Base-by-base conservation (phyloP, 1,284 basidiomycete species). In the Psilocybe mexicana region DNA sequence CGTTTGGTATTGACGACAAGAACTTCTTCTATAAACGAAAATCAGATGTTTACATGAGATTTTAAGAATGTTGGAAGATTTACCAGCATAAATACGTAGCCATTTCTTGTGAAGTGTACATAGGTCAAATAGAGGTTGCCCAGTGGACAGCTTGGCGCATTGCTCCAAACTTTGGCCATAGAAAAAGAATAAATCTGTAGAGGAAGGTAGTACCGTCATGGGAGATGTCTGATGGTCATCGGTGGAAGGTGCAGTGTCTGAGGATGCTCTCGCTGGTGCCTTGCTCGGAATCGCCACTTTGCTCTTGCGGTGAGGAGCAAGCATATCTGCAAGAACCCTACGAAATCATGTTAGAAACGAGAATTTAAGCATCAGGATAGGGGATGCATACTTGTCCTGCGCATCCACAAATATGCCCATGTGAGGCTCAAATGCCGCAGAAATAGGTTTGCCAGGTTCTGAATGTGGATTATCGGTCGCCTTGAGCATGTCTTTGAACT, bases 101-200 rank as follows among this genome's bases (percentile, higher is more conserved):
- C 96, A 98, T 71, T 97, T 98, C 69, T 87, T 91, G 69, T 94
- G 94, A 38, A 98, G 75, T 24, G 78, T 80, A 52, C 84, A 86
- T 30, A 98, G 73, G 64, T 94, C 92, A 70, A 87, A 90, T 63
- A 96, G 75, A 2, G 93, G 85, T 63, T 90, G 87, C 0, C 90
- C 89, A 2, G 85, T 89, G n/a, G 92, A 90, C 1, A 94, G 72
- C 66, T 90, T 93, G 1, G 93, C 89, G 69, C 96, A 98, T 70
- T 95, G 92, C 58, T 99, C 97, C 46, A 99, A 76, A 44, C 90
- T 95, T 70, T 98, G 94, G 0, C 90, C 93, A 70, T 99, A 99
- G 72, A 97, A 94, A 72, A 96, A 96, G 77, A 99, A 99, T 38
- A 99, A 77, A 68, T 99, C 96, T 0, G 96, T 98, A 0, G 94